Evolutionary conservation across 2,329 filamentous ascomycete genomes (phyloP).

Genomic region (Tothia fuscella): DNA sequence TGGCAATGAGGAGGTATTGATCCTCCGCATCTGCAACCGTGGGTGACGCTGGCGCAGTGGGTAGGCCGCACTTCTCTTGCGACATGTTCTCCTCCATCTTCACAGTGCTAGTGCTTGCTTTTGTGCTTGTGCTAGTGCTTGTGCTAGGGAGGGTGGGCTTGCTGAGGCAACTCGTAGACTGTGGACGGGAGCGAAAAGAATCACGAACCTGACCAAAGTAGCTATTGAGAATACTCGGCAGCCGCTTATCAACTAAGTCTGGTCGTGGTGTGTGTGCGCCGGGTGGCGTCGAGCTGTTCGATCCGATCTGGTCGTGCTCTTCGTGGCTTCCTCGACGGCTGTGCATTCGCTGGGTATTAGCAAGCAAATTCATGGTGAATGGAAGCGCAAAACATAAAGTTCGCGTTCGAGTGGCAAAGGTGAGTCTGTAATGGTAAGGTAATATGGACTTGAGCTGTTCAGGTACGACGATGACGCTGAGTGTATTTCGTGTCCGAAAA

Average conservation of each 20-base stretch:
- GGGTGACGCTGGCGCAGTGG: constrained; percentile 11
- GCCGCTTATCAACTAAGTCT: constrained; percentile 77
- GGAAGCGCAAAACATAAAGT: background rate
- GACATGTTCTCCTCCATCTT: constrained; percentile 1
- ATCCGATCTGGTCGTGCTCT: constrained; percentile 63
- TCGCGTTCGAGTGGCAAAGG: background rate
- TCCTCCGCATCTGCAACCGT: background rate
- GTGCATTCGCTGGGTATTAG: constrained; percentile 4
- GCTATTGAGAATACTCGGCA: constrained; percentile 87
- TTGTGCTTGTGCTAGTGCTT: constrained; percentile 14
- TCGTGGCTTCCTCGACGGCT: constrained; percentile 39
- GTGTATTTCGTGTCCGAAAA: no score
- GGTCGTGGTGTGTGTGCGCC: constrained; percentile 88
- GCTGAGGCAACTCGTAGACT: constrained; percentile 25
- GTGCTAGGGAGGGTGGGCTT: constrained; percentile 13
- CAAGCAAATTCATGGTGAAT: constrained; percentile 5
- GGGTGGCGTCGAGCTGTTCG: constrained; percentile 71
- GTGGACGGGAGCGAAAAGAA: constrained; percentile 37
- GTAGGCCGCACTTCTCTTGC: background rate
- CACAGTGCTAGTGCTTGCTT: background rate
- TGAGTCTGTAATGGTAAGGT: background rate
- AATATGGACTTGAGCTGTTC: background rate
- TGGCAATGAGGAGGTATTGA: constrained; percentile 2
- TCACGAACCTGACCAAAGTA: constrained; percentile 99
- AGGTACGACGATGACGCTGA: background rate